A percentile compares a stretch with the other conserved stretches of the same genome.
These are phyloP conservation scores for Solanum lycopersicoides DNA, from an alignment of 257 asterid species.

Conservation along the genomic window DNA sequence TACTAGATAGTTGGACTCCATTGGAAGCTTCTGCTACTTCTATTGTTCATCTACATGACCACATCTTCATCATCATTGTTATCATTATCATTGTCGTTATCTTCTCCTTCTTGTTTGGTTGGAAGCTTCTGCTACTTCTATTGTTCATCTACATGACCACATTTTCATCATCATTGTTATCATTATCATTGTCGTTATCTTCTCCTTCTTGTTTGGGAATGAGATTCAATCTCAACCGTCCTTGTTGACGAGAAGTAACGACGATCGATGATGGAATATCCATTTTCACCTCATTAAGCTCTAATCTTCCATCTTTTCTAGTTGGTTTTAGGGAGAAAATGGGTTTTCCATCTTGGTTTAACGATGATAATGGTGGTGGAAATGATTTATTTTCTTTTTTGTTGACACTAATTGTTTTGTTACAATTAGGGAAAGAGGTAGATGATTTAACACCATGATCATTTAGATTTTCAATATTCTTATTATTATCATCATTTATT, in stretches of 20 bases:
- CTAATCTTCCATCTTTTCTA: not conserved
- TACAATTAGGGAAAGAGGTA: not conserved
- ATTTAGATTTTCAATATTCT: not conserved
- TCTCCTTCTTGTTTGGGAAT: not conserved
- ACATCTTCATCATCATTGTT: not conserved
- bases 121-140: not conserved
- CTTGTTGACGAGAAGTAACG: not conserved
- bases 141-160: not conserved
- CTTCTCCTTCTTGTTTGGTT: not conserved
- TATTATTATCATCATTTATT: not conserved
- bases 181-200: not conserved
- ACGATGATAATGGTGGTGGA: not conserved
- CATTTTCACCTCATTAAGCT: not conserved
- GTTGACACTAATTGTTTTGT: not conserved
- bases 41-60: not conserved
- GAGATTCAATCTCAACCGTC: not conserved
- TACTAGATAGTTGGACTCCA: not conserved
- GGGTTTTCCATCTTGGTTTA: not conserved
- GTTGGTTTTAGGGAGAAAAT: not conserved
- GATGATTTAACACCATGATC: not conserved
- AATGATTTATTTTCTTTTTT: not conserved
- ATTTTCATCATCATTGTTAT: not conserved
- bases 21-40: not conserved
- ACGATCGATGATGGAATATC: not conserved
- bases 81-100: not conserved